Evolutionary conservation across 352 stramenopile species (phyloP).

Genomic region (Phytophthora europaea): DNA sequence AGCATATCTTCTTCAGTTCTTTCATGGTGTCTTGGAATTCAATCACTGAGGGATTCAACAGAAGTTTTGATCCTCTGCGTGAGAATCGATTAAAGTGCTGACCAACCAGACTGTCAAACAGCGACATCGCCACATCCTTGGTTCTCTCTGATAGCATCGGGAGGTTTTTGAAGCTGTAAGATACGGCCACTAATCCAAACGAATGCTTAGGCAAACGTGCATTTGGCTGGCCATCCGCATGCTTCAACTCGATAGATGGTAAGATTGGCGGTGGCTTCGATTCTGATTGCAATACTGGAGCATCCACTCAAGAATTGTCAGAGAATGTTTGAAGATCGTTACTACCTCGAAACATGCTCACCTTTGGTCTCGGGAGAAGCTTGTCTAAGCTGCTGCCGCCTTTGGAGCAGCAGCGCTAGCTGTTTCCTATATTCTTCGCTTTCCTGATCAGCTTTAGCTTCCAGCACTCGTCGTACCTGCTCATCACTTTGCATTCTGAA

Average conservation of each 20-base stretch:
- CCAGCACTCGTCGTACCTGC: constrained; percentile 13
- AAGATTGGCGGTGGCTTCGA: not conserved
- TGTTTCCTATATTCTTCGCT: constrained; percentile 61
- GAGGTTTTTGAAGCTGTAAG: constrained; percentile 66
- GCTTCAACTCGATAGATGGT: constrained; percentile 6
- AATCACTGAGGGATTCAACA: constrained; percentile 87
- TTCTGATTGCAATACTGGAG: not conserved
- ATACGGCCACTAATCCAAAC: constrained; percentile 66
- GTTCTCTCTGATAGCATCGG: constrained; percentile 61
- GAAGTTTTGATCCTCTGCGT: constrained; percentile 57
- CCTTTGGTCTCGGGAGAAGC: constrained; percentile 15
- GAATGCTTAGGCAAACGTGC: constrained; percentile 32
- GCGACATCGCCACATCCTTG: constrained; percentile 59
- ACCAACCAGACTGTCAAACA: constrained; percentile 71
- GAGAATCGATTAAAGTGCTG: constrained; percentile 62
- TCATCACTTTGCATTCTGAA: constrained; percentile 65
- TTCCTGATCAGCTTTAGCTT: constrained; percentile 28
- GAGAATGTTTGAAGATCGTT: not conserved
- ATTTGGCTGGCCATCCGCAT: not conserved
- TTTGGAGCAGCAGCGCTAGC: constrained; percentile 50
- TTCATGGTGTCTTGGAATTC: constrained; percentile 84
- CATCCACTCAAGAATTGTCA: constrained; percentile 15
- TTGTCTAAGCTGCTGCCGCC: constrained; percentile 46
- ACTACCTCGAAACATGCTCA: constrained; percentile 4
- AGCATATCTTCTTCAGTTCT: constrained; percentile 58